Evolutionary conservation across 2,329 filamentous ascomycete genomes (phyloP).

Genomic region (Parasarocladium wereldwijsianum): DNA sequence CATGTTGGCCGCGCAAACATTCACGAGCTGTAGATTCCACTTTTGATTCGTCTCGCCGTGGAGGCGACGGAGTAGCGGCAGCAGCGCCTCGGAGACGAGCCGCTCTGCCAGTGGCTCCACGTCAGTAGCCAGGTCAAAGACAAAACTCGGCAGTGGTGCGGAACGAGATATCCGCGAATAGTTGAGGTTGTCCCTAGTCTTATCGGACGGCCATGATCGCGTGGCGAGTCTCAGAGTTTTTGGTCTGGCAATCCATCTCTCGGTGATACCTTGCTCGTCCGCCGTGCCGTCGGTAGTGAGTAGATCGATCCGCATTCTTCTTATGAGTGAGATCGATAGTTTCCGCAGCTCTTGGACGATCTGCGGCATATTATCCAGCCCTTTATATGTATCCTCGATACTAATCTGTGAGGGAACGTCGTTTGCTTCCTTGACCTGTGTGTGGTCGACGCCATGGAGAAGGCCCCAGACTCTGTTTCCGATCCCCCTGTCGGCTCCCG

Average conservation of each 20-base stretch:
- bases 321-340: conserved; percentile 55
- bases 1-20: conserved; percentile 83
- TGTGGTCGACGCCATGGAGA: conserved; percentile 66
- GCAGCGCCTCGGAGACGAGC: conserved; percentile 52
- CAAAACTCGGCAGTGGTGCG: conserved; percentile 53
- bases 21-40: conserved; percentile 75
- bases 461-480: conserved; percentile 62
- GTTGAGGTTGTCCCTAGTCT: conserved; percentile 33
- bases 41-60: conserved; percentile 48
- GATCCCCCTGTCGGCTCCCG: conserved; percentile 56
- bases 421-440: conserved; percentile 56
- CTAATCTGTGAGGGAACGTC: conserved; percentile 76
- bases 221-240: conserved; percentile 72
- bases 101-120: conserved; percentile 48
- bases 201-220: conserved; percentile 34
- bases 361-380: conserved; percentile 47
- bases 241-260: conserved; percentile 68
- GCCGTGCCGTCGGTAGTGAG: conserved; percentile 30
- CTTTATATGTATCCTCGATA: conserved; percentile 82
- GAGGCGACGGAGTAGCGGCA: conserved; percentile 61
- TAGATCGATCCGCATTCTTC: conserved; percentile 67
- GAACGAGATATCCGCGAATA: conserved; percentile 66
- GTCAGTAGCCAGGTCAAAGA: conserved; percentile 48
- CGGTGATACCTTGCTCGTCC: conserved; percentile 16
- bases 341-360: conserved; percentile 54